A percentile compares a stretch with the other conserved stretches of the same genome.
These are phyloP conservation scores for Rubroboletus pulcherrimus DNA, from an alignment of 768 basidiomycete species.

Conservation along the genomic window DNA sequence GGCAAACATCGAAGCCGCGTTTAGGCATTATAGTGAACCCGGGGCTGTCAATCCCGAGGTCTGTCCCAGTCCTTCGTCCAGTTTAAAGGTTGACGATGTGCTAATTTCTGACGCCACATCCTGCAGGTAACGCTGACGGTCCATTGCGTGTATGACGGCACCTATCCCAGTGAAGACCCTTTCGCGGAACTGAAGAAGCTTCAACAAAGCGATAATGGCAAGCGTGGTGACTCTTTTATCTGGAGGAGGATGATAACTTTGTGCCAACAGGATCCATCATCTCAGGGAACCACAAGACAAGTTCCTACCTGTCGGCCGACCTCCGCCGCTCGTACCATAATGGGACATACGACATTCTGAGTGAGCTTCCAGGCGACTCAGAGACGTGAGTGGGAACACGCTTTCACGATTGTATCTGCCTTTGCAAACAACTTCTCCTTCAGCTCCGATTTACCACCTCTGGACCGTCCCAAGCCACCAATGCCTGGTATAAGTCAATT, in stretches of 20 bases:
- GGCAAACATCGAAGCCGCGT: conserved; percentile 8
- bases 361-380: background rate
- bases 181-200: background rate
- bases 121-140: background rate
- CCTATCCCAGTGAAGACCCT: background rate
- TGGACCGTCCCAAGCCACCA: background rate
- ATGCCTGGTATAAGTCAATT: conserved; percentile 4
- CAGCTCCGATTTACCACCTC: background rate
- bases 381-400: background rate
- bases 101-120: background rate
- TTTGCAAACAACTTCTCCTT: background rate
- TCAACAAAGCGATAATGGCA: background rate
- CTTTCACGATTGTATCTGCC: background rate
- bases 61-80: background rate
- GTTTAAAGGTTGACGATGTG: background rate
- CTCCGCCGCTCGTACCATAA: background rate
- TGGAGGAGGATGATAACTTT: background rate
- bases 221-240: background rate
- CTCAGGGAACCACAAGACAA: background rate
- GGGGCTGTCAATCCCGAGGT: background rate
- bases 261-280: background rate
- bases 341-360: background rate
- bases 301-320: background rate
- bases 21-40: background rate
- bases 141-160: conserved; percentile 2